Base-by-base conservation (phyloP, 108 stramenopile species). In the Pseudonitzschia pungens region DNA sequence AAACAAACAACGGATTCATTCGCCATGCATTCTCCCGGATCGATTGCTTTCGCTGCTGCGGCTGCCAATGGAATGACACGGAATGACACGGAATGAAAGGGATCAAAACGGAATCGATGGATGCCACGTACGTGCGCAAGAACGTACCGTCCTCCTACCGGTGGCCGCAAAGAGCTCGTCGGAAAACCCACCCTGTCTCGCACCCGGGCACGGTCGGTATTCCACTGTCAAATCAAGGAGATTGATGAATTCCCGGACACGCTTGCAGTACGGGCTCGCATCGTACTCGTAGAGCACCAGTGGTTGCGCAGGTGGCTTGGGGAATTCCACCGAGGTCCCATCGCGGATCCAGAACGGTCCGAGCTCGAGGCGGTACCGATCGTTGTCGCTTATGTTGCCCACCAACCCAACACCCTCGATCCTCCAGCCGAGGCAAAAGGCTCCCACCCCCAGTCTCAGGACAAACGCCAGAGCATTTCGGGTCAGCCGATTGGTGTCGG, bases 241-340 rank as follows among this genome's bases (percentile, higher is more conserved):
- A 72, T 85, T 89, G 67, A 92, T 70, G 26, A 82, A 84, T 81
- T 98, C 97, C 44, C 96, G 79, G 29, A 98, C 96, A 42, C 91
- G 86, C 40, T 87, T 83, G 79, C 94, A 95, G 66, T 75, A 87
- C 7, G 97, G 95, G 56, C 86, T 94, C 2, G 87, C 80, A 55
- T 96, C 96, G 48, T 86, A 94, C 62, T 95, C 95, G 77, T 97
- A 98, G 14, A 98, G 50, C 20, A 97, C 87, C 22, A 98, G 69
- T 26, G 86, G 88, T 56, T 89, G n/a, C 0, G 42, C 21, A 15
- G 92, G 91, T 31, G 32, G 28, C 0, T 31, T 0, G 3, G 54
- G 54, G 10, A 26, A 10, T 21, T 24, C 54, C 20, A 89, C 84
- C 27, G 83, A 77, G 28, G 86, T 86, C n/a, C 83, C 76, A 76